phyloP scores from a whole-genome alignment of 345 rosid species.

The Abelmoschus esculentus region DNA sequence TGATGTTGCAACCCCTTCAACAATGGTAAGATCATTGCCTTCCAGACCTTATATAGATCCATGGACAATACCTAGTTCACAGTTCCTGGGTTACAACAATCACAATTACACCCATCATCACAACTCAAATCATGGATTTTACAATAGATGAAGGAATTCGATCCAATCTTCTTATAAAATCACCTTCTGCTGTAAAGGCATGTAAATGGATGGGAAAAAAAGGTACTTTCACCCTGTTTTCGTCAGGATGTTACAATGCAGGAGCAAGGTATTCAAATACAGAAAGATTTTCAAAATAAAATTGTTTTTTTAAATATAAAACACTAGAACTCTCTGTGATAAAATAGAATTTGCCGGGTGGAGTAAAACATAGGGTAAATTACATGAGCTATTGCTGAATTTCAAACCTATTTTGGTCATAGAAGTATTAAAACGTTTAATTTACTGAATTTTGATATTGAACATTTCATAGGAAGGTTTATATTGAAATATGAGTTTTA shows the following conservation, averaged over 20 bases:
- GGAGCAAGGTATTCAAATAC: not conserved
- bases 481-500: no score
- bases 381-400: no score
- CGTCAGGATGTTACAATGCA: not conserved
- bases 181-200: constrained; percentile 4
- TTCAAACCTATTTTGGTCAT: no score
- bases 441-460: no score
- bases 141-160: constrained; percentile 18
- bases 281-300: no score
- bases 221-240: not conserved
- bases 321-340: no score
- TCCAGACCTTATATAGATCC: constrained; percentile 15
- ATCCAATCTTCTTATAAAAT: constrained; percentile 14
- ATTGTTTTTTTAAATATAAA: no score
- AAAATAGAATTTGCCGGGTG: no score
- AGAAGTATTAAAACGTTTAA: no score
- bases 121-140: constrained; percentile 20
- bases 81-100: constrained; percentile 18
- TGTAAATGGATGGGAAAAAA: constrained; percentile 15
- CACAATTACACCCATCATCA: constrained; percentile 14
- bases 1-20: constrained; percentile 25
- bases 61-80: constrained; percentile 16
- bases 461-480: no score
- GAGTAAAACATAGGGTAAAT: no score
- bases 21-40: constrained; percentile 22